phyloP scores from a whole-genome alignment of 257 asterid species.

The Osmanthus fragrans region DNA sequence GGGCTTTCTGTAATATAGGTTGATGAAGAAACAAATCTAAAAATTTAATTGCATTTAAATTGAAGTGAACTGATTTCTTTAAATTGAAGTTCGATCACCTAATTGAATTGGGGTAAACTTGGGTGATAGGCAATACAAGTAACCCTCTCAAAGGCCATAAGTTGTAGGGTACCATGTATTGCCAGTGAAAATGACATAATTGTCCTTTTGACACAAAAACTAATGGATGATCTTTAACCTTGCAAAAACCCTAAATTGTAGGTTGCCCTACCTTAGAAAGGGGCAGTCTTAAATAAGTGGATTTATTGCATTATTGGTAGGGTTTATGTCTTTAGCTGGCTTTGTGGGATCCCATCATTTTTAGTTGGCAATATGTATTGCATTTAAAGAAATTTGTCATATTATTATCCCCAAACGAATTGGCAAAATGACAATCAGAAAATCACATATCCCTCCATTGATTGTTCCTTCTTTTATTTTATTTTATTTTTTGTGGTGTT shows the following conservation, averaged over 20 bases:
- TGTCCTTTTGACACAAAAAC: too few species aligned
- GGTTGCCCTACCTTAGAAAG: neutral
- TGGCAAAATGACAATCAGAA: neutral
- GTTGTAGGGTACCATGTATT: too few species aligned
- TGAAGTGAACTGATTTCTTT: too few species aligned
- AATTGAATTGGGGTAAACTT: too few species aligned
- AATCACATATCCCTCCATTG: neutral
- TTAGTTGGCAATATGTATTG: neutral
- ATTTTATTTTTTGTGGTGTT: neutral
- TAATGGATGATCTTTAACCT: neutral
- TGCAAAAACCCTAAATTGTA: neutral
- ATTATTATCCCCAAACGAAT: neutral
- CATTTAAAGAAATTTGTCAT: constrained; percentile 3
- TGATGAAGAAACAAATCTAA: too few species aligned
- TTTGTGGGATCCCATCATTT: neutral
- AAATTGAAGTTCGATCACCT: too few species aligned
- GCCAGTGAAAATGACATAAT: too few species aligned
- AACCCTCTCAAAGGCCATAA: too few species aligned
- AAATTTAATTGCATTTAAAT: too few species aligned
- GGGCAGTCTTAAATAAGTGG: neutral
- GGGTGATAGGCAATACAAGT: too few species aligned
- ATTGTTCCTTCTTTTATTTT: neutral
- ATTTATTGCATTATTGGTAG: neutral
- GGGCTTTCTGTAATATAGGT: too few species aligned
- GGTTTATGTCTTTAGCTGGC: neutral